Evolutionary conservation across 1,284 basidiomycete species (phyloP).

Genomic region (Sporisorium reilianum): DNA sequence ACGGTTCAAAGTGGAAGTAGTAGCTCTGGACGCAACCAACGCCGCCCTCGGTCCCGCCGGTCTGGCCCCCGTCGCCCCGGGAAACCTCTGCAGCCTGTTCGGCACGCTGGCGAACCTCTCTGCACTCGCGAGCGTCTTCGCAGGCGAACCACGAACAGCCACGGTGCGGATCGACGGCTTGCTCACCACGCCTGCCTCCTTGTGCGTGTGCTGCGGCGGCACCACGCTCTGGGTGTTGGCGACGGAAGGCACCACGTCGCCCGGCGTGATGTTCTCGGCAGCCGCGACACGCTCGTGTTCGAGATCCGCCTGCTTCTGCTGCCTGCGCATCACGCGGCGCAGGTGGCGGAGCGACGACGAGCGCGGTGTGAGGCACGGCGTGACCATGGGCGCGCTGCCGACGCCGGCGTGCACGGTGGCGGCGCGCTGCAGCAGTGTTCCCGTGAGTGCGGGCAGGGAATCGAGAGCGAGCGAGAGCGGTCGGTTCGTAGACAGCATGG

Average conservation of each 20-base stretch:
- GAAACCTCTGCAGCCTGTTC: conserved; percentile 4
- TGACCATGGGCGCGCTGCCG: conserved; percentile 9
- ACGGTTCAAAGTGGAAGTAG: conserved; percentile 18
- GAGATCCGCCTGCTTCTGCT: conserved; percentile 37
- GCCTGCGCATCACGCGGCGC: conserved; percentile 35
- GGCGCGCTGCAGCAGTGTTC: conserved; percentile 22
- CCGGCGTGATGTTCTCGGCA: conserved; percentile 36
- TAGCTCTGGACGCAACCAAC: conserved; percentile 11
- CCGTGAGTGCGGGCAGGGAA: neutral
- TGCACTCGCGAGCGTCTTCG: neutral
- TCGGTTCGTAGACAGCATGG: conserved; percentile 17
- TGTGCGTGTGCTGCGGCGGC: neutral
- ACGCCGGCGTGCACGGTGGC: conserved; percentile 32
- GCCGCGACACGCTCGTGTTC: conserved; percentile 29
- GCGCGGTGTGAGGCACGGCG: conserved; percentile 32
- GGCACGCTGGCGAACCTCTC: conserved; percentile 1
- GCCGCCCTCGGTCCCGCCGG: conserved; percentile 24
- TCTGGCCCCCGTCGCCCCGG: neutral
- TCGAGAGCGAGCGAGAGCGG: conserved; percentile 3
- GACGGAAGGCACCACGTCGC: conserved; percentile 33
- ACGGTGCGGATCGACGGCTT: conserved; percentile 30
- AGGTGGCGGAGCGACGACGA: conserved; percentile 46
- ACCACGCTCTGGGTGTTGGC: neutral
- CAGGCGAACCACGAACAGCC: neutral
- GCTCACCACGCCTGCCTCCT: neutral